phyloP scores from a whole-genome alignment of 2,329 filamentous ascomycete genomes.

The Rugonectria rugulosa region DNA sequence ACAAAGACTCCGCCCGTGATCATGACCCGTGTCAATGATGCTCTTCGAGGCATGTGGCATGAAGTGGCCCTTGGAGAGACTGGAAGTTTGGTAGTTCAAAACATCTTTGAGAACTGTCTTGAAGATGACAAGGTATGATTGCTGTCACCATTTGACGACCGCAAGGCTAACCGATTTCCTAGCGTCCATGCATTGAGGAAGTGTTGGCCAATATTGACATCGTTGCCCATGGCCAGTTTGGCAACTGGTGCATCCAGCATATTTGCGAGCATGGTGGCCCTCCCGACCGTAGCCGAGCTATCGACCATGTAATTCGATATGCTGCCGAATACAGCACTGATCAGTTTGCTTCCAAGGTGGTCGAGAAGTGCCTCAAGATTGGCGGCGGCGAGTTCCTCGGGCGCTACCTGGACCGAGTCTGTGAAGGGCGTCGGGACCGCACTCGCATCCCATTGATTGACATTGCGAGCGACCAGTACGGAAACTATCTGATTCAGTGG shows the following conservation, averaged over 20 bases:
- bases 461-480: slow-evolving; percentile 98
- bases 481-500: slow-evolving; percentile 98
- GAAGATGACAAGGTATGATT: slow-evolving; percentile 93
- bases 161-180: slow-evolving; percentile 27
- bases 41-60: slow-evolving; percentile 96
- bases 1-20: slow-evolving; percentile 93
- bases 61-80: slow-evolving; percentile 97
- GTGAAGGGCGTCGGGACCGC: slow-evolving; percentile 87
- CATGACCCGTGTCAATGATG: slow-evolving; percentile 98
- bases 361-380: slow-evolving; percentile 99
- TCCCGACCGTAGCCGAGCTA: slow-evolving; percentile 88
- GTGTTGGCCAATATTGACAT: slow-evolving; percentile 95
- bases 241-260: slow-evolving; percentile 99
- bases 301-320: slow-evolving; percentile 94
- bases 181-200: slow-evolving; percentile 97
- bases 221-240: slow-evolving; percentile 96
- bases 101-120: slow-evolving; percentile 99
- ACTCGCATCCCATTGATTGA: slow-evolving; percentile 97
- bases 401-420: slow-evolving; percentile 92
- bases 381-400: slow-evolving; percentile 88
- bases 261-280: slow-evolving; percentile 96
- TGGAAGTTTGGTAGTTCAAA: slow-evolving; percentile 96
- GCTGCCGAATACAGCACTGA: slow-evolving; percentile 98
- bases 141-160: not conserved
- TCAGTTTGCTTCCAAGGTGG: slow-evolving; percentile 98